Percentiles rank a stretch among this genome's conserved stretches.
Evolutionary conservation across 768 basidiomycete genomes (phyloP).

Genomic region (Calocybe gangraenosa): DNA sequence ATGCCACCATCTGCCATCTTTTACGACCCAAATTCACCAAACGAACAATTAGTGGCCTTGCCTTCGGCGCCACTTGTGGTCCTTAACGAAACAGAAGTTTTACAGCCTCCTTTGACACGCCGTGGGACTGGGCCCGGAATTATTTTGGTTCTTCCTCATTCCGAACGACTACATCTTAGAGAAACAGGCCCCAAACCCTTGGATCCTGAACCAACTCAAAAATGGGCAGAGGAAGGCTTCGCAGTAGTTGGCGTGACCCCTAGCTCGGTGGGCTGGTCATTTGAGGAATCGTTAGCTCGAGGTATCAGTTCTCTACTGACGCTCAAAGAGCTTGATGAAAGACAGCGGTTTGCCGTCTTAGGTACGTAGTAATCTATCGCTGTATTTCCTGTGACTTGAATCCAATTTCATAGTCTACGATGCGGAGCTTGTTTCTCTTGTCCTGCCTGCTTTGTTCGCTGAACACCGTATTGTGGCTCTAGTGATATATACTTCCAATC

Average conservation of each 20-base stretch:
- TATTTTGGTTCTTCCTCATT: slow-evolving; percentile 35
- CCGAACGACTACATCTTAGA: slow-evolving; percentile 20
- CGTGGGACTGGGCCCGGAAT: slow-evolving; percentile 46
- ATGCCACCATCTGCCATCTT: slow-evolving; percentile 16
- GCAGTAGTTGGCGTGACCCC: slow-evolving; percentile 36
- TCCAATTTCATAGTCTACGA: slow-evolving; percentile 29
- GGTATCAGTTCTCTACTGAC: slow-evolving; percentile 31
- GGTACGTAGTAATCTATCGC: slow-evolving; percentile 22
- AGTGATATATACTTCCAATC: slow-evolving; percentile 30
- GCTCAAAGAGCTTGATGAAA: slow-evolving; percentile 34
- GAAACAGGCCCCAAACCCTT: slow-evolving; percentile 25
- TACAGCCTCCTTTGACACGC: slow-evolving; percentile 47
- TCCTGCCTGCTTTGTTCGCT: slow-evolving; percentile 23
- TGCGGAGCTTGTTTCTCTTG: slow-evolving; percentile 19
- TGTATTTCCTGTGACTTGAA: too few relatives aligned
- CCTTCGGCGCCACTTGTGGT: slow-evolving; percentile 34
- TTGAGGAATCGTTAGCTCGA: slow-evolving; percentile 25
- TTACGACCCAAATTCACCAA: slow-evolving; percentile 35
- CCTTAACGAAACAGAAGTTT: slow-evolving; percentile 26
- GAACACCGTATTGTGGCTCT: slow-evolving; percentile 33
- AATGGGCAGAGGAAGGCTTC: slow-evolving; percentile 56
- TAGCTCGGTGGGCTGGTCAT: slow-evolving; percentile 14
- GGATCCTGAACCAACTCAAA: slow-evolving; percentile 45
- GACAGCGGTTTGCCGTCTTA: slow-evolving; percentile 40
- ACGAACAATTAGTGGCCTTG: slow-evolving; percentile 36